Base-by-base conservation (phyloP, 371 early-diverging fungal genomes). In the Modicella reniformis region DNA sequence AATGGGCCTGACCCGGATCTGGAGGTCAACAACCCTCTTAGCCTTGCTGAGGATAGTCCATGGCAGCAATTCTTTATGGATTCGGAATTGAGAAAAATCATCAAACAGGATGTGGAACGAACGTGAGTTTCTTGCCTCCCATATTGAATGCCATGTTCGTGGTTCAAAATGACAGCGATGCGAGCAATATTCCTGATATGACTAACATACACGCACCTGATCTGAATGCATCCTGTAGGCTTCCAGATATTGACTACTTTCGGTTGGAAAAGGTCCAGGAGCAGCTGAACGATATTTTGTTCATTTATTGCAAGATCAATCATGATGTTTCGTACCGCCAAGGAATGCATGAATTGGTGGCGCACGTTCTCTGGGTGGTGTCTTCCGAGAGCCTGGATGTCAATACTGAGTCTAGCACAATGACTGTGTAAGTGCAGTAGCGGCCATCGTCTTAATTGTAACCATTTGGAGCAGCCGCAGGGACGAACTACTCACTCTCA, bases 301-400 rank as follows among this genome's bases (percentile, higher is more conserved):
- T 97, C 74, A 91, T 97, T 50, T 96, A 95, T 77, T 93, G 95
- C 82, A 95, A 95, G 80, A 75, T 94, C 62, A 88, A 96, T 67
- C 84, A 86, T n/a, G 91, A 91, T 37, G 87, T 95, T 19, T 93
- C 94, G 9, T 97, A 97, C 80, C 90, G 97, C 47, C 97, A 97
- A 77, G 97, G 97, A n/a, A 97, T 97, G 97, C 97, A 97, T 80
- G 97, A 97, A 75, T 74, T 97, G 29, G 79, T 95, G 30, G 97
- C 95, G 0, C 94, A 95, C 12, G 80, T 96, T 7, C 87, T 94
- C 34, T 84, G 89, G 84, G 90, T 91, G 0, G 86, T 96, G 17
- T 72, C 79, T 12, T 72, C 73, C 13, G 79, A 79, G 41, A 85
- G 93, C 21, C 51, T 75, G 12, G 96, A 96, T 61, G 76, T 82